Percentiles rank a stretch among this genome's conserved stretches.
These are phyloP conservation scores for Cytospora piceae DNA, from an alignment of 2,329 filamentous ascomycete genomes.

Conservation along the genomic window DNA sequence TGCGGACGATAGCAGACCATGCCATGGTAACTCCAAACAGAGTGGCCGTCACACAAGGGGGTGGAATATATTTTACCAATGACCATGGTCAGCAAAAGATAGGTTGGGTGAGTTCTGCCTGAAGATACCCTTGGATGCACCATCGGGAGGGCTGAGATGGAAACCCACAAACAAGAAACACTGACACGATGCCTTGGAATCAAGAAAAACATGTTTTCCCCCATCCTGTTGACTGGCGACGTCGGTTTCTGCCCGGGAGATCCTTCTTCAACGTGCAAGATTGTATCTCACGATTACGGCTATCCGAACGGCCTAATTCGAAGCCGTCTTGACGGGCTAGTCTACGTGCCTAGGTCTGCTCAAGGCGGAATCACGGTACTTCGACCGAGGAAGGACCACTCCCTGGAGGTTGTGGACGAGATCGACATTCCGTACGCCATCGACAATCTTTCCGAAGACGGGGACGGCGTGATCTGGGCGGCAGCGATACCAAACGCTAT, in stretches of 20 bases:
- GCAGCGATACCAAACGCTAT: slow-evolving; percentile 11
- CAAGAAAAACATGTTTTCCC: not conserved
- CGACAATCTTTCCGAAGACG: slow-evolving; percentile 21
- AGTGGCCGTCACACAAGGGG: slow-evolving; percentile 5
- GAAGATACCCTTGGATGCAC: too few species aligned
- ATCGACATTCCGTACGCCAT: slow-evolving; percentile 6
- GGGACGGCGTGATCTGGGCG: slow-evolving; percentile 12
- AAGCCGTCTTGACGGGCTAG: slow-evolving; percentile 9
- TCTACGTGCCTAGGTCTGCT: slow-evolving; percentile 14
- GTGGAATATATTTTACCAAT: slow-evolving; percentile 14
- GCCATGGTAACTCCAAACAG: slow-evolving; percentile 17
- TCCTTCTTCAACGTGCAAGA: not conserved
- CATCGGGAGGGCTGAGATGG: too few species aligned
- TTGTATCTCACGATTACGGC: slow-evolving; percentile 17
- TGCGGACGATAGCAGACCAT: slow-evolving; percentile 14
- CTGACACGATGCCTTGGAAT: not conserved
- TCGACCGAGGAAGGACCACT: slow-evolving; percentile 2
- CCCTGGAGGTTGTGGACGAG: slow-evolving; percentile 5
- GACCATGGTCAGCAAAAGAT: slow-evolving; percentile 18
- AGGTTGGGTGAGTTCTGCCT: not conserved
- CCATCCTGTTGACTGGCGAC: slow-evolving; percentile 10
- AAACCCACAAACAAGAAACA: too few species aligned
- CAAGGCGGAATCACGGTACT: slow-evolving; percentile 17
- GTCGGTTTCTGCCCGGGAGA: slow-evolving; percentile 9
- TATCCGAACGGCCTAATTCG: slow-evolving; percentile 19